Conservation (phyloP, 257 asterid genomes). For the Leonotis leonurus region DNA sequence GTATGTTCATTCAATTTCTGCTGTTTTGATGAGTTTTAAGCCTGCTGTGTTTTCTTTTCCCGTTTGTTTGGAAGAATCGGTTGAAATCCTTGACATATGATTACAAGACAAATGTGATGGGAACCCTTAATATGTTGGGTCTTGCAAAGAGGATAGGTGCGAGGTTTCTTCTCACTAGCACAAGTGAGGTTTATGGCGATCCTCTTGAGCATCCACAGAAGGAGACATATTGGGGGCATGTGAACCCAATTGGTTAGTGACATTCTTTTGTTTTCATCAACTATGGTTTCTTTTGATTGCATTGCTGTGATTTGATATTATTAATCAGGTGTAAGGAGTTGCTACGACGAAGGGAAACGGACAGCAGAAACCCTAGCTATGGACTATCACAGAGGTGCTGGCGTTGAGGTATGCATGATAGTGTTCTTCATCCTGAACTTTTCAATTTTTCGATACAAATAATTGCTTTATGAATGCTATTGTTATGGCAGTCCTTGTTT, state of each 20-base stretch:
- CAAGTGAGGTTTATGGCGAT: constrained; percentile 97
- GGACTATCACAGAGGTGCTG: constrained; percentile 96
- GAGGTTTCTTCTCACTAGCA: constrained; percentile 81
- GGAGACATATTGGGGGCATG: constrained; percentile 98
- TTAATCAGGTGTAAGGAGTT: constrained; percentile 76
- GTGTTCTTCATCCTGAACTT: neutral
- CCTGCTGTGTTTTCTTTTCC: neutral
- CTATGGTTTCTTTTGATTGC: constrained; percentile 6
- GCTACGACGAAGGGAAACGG: constrained; percentile 95
- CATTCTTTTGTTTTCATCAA: neutral
- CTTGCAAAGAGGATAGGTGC: constrained; percentile 95
- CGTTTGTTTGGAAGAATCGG: constrained; percentile 9
- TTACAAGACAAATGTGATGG: constrained; percentile 97
- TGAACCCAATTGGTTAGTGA: constrained; percentile 78
- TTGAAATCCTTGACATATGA: constrained; percentile 54
- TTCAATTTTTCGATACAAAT: neutral
- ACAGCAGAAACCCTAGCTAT: constrained; percentile 92
- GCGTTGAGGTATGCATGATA: constrained; percentile 53
- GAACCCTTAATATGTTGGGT: constrained; percentile 95
- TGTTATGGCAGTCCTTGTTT: neutral
- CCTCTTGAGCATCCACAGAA: constrained; percentile 99
- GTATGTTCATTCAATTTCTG: neutral
- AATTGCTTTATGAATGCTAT: neutral
- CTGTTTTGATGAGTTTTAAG: neutral
- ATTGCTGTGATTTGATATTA: neutral